Base-by-base conservation (phyloP, 2,329 filamentous ascomycete genomes). In the Colletotrichum eremochloae region DNA sequence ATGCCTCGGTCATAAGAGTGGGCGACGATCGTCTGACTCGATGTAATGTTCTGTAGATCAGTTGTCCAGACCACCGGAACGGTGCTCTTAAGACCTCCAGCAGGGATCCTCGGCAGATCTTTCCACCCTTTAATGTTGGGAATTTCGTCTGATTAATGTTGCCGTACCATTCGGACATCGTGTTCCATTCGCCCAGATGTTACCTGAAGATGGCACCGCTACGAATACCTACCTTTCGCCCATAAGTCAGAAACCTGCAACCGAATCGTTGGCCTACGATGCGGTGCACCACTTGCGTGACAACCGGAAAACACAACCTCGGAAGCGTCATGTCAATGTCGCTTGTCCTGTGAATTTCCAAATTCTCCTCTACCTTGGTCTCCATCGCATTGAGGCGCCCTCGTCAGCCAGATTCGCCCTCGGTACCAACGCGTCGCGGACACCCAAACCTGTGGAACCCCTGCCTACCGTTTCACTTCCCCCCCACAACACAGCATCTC, bases 381-480 rank as follows among this genome's bases (percentile, higher is more conserved):
- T 56, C 33, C 3, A n/a, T 20, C 36, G 7, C 20, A 8, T 24
- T 24, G 24, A 38, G 20, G 20, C 53, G 36, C 55, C 55, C 36
- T n/a, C 36, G 12, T 14, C 33, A 57, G 29, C n/a, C 14, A 8
- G 8, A 14, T 18, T 50, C 46, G n/a, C 46, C 36, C 18, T 53
- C 46, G 18, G 40, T 46, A 38, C 58, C 50, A 44, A 12, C 44
- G 2, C 20, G n/a, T 1, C 46, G 48, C 33, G 0, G 50, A 20
- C 11, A 2, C 24, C 46, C 48, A 64, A 46, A n/a, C 33, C 50
- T 38, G 14, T 50, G 50, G 24, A 36, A 36, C 62, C 62, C 62
- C 62, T 38, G 50, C n/a, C 50, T 29, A 9, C 18, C 29, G 62
- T 64, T 64, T 64, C 62, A 64, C 20, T 8, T 33, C 9, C 15